Conservation (phyloP, 2,329 filamentous ascomycete genomes). For the Trichophyton simii region DNA sequence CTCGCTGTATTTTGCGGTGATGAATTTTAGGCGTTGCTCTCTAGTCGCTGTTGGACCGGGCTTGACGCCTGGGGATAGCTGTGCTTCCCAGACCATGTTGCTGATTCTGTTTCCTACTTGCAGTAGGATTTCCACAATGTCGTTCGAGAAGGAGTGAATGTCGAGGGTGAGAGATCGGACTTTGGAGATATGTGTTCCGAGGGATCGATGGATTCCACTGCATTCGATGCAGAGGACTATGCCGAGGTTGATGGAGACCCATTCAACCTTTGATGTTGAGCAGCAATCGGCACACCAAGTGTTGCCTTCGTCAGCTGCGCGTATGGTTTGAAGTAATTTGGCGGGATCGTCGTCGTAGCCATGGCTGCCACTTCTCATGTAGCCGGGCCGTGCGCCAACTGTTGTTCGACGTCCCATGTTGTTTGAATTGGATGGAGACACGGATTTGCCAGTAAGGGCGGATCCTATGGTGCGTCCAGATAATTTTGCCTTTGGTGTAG, state of each 20-base stretch:
- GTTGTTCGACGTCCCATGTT: constrained; percentile 74
- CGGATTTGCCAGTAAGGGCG: constrained; percentile 82
- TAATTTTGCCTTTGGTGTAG: constrained; percentile 42
- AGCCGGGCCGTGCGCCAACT: constrained; percentile 72
- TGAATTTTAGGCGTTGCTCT: constrained; percentile 86
- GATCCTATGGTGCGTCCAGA: constrained; percentile 80
- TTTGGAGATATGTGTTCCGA: constrained; percentile 96
- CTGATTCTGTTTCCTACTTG: constrained; percentile 87
- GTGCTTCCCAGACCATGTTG: constrained; percentile 94
- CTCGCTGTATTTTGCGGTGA: constrained; percentile 89
- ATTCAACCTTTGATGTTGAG: constrained; percentile 84
- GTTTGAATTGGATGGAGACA: constrained; percentile 39
- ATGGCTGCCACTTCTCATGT: constrained; percentile 55
- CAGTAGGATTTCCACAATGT: constrained; percentile 87
- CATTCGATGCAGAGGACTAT: constrained; percentile 97
- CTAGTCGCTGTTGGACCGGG: constrained; percentile 65
- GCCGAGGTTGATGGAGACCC: constrained; percentile 95
- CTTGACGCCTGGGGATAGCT: constrained; percentile 60
- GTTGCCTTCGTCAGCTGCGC: constrained; percentile 85
- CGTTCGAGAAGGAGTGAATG: constrained; percentile 88
- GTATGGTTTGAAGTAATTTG: constrained; percentile 72
- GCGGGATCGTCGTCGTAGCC: constrained; percentile 72
- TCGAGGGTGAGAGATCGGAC: constrained; percentile 89
- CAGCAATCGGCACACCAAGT: constrained; percentile 90
- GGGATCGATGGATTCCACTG: constrained; percentile 88